A percentile compares a stretch with the other conserved stretches of the same genome.
Evolutionary conservation across 2,329 filamentous ascomycete genomes (phyloP).

Genomic region (Trichophyton benhamiae): DNA sequence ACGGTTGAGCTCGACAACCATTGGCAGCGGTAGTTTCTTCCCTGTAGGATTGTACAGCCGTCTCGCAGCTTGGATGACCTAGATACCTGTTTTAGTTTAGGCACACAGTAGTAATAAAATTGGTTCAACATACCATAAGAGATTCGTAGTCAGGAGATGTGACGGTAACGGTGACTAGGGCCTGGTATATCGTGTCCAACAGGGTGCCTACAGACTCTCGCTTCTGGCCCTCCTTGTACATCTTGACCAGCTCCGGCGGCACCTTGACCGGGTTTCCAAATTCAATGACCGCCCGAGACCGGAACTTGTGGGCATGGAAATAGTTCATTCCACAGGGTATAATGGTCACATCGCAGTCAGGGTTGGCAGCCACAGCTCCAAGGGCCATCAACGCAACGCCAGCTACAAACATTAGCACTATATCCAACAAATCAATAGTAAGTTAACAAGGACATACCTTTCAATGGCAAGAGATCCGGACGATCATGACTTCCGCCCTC

Average conservation of each 20-base stretch:
- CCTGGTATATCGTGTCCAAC: constrained; percentile 74
- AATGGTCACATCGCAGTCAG: constrained; percentile 81
- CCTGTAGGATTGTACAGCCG: constrained; percentile 88
- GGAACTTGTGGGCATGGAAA: constrained; percentile 97
- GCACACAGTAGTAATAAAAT: background rate
- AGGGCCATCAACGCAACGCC: constrained; percentile 97
- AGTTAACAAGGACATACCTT: constrained; percentile 38
- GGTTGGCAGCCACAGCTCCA: constrained; percentile 72
- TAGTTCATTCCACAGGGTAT: constrained; percentile 99
- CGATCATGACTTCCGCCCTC: constrained; percentile 94
- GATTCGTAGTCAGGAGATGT: constrained; percentile 91
- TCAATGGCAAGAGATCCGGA: constrained; percentile 78
- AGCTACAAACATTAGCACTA: constrained; percentile 37
- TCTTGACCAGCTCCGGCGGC: constrained; percentile 65
- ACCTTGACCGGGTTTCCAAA: constrained; percentile 86
- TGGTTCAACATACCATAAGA: constrained; percentile 53
- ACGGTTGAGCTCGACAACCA: constrained; percentile 87
- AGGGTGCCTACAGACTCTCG: constrained; percentile 77
- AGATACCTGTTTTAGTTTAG: constrained; percentile 15
- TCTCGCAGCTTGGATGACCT: constrained; percentile 83
- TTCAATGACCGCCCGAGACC: constrained; percentile 87
- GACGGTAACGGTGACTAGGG: constrained; percentile 77
- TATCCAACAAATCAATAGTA: background rate
- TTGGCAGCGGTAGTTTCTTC: constrained; percentile 81
- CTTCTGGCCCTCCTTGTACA: constrained; percentile 71